Percentiles rank a stretch among this genome's conserved stretches.
Evolutionary conservation across 208 protist genomes (phyloP).

Genomic region (Naegleria lovaniensis): DNA sequence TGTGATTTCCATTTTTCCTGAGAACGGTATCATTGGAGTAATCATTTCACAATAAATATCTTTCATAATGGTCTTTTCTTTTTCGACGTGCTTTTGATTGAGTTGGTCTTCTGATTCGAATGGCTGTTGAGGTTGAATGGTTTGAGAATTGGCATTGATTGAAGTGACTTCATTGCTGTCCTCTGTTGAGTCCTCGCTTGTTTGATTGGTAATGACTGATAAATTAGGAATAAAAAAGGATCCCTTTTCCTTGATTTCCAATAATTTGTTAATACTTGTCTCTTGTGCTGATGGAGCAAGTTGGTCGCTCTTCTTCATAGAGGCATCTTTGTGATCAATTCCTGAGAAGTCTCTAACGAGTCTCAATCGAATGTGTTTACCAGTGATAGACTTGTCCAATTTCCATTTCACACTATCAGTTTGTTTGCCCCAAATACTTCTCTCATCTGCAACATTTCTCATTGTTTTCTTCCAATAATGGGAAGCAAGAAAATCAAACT

Average conservation of each 20-base stretch:
- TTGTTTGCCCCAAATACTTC: slow-evolving; percentile 14
- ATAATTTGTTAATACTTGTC: not conserved
- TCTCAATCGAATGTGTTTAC: not conserved
- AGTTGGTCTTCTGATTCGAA: not conserved
- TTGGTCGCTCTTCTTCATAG: not conserved
- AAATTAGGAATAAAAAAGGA: slow-evolving; percentile 15
- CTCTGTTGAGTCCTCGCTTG: too few species aligned
- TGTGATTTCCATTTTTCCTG: slow-evolving; percentile 18
- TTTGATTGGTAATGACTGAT: not conserved
- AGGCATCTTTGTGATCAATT: not conserved
- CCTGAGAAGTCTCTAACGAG: not conserved
- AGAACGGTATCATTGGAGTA: not conserved
- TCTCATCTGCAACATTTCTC: not conserved
- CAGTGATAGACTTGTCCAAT: not conserved
- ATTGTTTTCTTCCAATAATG: slow-evolving; percentile 7
- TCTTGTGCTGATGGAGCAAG: not conserved
- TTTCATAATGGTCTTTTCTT: slow-evolving; percentile 16
- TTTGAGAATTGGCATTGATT: not conserved
- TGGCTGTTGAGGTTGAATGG: not conserved
- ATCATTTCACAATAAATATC: slow-evolving; percentile 3
- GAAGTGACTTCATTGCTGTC: not conserved
- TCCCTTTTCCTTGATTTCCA: not conserved
- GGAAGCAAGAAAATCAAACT: not conserved
- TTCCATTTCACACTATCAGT: not conserved
- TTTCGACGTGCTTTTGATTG: not conserved